Evolutionary conservation across 495 filamentous ascomycete species (phyloP), one percentile per base, ranked within the genome.

Genomic region (Arthonia radiata): DNA sequence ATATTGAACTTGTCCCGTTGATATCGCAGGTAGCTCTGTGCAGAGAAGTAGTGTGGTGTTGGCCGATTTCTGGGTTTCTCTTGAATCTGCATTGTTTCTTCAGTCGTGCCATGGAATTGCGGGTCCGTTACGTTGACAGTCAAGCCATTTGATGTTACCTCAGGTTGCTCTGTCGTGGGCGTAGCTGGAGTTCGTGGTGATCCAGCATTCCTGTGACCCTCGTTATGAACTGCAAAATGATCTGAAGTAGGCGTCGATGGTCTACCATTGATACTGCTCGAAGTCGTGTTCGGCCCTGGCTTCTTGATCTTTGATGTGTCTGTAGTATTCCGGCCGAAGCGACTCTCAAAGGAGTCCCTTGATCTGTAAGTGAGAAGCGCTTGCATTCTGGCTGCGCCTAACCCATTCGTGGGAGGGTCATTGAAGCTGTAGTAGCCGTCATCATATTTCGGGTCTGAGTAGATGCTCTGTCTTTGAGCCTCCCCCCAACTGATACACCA

Each of bases 401-500:
- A 63, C 10, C 86, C 86, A 4, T 80, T 66, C 8, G 65, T 45
- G 5, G 86, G 86, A 14, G 83, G 80, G 32, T 91, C 73, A 17
- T 17, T 9, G 9, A 83, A 75, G 3, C 66, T 40, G 43, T 93
- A 97, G 48, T 92, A 97, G 5, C 86, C 86, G 45, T 94, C 79
- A 27, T 91, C 78, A 46, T 97, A 97, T 51, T 92, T 93, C 13
- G 86, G 86, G 40, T 97, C 86, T 33, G 77, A 79, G 49, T 93
- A 97, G 43, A 97, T 97, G 56, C 79, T 89, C 49, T 97, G 86
- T 27, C 86, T 56, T 50, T 97, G 86, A 13, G 86, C 83, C 48
- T 97, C 86, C 23, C 86, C 82, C 86, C 86, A 94, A 48, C 80
- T 91, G 38, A 97, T 97, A 22, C 86, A 78, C 86, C 86, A 97